phyloP scores from a whole-genome alignment of 2,329 filamentous ascomycete genomes.

The Aspergillus alliaceus region DNA sequence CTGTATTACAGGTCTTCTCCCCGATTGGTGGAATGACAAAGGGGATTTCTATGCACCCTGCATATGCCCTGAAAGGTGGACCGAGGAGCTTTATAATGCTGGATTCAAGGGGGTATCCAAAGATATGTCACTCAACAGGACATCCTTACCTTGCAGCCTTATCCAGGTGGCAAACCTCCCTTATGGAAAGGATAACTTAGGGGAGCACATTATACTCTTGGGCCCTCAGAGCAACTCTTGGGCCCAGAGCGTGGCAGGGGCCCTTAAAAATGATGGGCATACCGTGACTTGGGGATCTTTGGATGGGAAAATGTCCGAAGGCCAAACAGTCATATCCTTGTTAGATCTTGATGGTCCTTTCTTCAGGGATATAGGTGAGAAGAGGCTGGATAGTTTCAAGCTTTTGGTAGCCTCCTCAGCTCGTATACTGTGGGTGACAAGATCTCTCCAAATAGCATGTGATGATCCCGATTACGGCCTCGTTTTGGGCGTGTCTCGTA shows the following conservation, averaged over 20 bases:
- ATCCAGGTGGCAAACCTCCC: not conserved
- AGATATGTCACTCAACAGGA: not conserved
- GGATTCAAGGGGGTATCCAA: not conserved
- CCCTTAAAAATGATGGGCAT: not conserved
- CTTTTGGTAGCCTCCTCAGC: not conserved
- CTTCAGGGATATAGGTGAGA: slow-evolving; percentile 1
- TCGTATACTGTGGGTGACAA: slow-evolving; percentile 11
- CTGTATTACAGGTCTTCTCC: not conserved
- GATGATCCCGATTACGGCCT: slow-evolving; percentile 11
- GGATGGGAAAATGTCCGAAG: not conserved
- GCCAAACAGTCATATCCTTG: slow-evolving; percentile 9
- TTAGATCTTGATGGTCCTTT: slow-evolving; percentile 15
- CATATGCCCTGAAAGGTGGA: not conserved
- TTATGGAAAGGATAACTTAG: not conserved
- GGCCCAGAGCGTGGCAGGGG: not conserved
- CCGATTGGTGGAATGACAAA: not conserved
- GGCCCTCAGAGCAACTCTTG: not conserved
- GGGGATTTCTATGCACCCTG: not conserved
- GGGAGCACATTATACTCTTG: not conserved
- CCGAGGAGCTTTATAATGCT: not conserved
- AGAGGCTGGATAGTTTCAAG: not conserved
- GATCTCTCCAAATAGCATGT: slow-evolving; percentile 7
- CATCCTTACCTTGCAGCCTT: not conserved
- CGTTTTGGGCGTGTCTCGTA: slow-evolving; percentile 10
- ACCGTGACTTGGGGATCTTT: not conserved